Conservation (phyloP, 2,329 filamentous ascomycete genomes). For the Epichloe brachyelytri region DNA sequence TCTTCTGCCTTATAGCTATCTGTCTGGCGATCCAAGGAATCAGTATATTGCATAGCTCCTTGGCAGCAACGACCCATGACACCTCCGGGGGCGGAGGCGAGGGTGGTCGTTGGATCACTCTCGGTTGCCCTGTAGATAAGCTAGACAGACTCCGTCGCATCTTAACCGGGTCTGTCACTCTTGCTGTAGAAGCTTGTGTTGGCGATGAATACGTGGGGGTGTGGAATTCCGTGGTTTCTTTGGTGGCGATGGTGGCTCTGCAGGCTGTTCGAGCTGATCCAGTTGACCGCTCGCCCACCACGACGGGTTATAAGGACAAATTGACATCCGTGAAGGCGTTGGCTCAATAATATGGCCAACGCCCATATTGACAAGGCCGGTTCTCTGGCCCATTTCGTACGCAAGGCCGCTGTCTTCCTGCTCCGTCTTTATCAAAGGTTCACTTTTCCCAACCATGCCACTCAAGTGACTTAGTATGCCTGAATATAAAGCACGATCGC, state of each 20-base stretch:
- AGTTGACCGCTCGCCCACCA: constrained; percentile 62
- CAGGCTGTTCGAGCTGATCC: constrained; percentile 53
- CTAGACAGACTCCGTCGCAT: constrained; percentile 51
- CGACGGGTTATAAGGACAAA: constrained; percentile 45
- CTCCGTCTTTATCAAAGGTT: constrained; percentile 24
- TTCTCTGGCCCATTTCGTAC: constrained; percentile 44
- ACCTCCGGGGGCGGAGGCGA: constrained; percentile 69
- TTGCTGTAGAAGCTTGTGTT: constrained; percentile 77
- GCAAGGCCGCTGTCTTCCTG: constrained; percentile 32
- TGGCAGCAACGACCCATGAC: constrained; percentile 71
- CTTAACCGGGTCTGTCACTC: constrained; percentile 56
- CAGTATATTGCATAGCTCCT: constrained; percentile 70
- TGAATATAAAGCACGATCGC: constrained; percentile 76
- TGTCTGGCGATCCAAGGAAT: constrained; percentile 62
- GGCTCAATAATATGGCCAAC: constrained; percentile 8
- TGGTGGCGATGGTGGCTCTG: constrained; percentile 33
- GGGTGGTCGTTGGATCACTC: constrained; percentile 25
- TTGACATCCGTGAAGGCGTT: constrained; percentile 11
- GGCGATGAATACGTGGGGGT: constrained; percentile 71
- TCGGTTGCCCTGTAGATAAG: constrained; percentile 19
- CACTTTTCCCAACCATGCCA: constrained; percentile 52
- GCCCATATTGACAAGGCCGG: constrained; percentile 27
- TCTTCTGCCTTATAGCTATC: constrained; percentile 68
- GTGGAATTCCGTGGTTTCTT: constrained; percentile 43
- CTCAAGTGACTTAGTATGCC: constrained; percentile 84